Base-by-base conservation (phyloP, 1,284 basidiomycete species). In the Malassezia cuniculi region DNA sequence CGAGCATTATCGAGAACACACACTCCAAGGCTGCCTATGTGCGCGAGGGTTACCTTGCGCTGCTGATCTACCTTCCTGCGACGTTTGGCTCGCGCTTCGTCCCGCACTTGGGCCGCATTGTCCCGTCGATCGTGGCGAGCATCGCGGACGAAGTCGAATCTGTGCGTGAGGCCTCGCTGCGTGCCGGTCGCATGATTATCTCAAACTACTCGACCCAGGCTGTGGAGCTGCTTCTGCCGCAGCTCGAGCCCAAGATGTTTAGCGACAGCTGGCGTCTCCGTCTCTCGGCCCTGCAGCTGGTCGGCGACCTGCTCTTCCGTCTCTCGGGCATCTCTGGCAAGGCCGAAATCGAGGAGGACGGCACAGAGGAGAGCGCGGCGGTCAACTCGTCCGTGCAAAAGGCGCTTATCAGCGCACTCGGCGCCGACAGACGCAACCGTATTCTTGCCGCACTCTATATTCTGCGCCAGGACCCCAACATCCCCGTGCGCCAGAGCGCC, bases 141-240 rank as follows among this genome's bases (percentile, higher is more conserved):
- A 72, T 99, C 27, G 83, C 90, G 0, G 93, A 97, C 68, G 75
- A 80, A 4, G 87, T 90, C 54, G 93, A 97, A 71, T 86, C 82
- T 59, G 73, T 72, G 18, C 76, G 87, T 31, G 86, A 94, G 50
- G 89, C 90, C 11, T 89, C 90, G 4, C 94, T 97, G 89, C 78
- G 85, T 26, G 90, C 93, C n/a, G 90, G 90, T 48, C 77, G 90
- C 54, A 97, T 97, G 89, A 82, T 97, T 55, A 85, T 97, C 50
- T 82, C 80, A 46, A 94, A 94, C 69, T 94, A 97, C 71, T 83
- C 86, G 18, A 77, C 66, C 64, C 83, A 80, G 65, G 90, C 93
- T 4, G 85, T 97, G 41, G 90, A 97, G 54, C 73, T 99, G 20
- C 74, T 97, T 4, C 72, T 99, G 19, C 93, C 90, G 3, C 87